Evolutionary conservation across 495 filamentous ascomycete genomes (phyloP).

Genomic region (Neurospora discreta): DNA sequence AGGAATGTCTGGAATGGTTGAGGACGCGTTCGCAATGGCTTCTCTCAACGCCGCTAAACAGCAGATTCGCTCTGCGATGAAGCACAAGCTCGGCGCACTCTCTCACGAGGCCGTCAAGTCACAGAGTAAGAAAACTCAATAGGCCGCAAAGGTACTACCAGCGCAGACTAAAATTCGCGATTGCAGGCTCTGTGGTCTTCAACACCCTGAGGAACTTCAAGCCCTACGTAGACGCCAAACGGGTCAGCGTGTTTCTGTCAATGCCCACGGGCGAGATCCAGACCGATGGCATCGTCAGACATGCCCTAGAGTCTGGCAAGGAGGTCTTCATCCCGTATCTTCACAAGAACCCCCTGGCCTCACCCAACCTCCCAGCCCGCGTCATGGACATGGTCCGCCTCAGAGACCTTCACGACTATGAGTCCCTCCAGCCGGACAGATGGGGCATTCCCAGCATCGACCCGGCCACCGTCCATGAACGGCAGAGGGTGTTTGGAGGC

Average conservation of each 20-base stretch:
- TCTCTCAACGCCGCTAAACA: slow-evolving; percentile 49
- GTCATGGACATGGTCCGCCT: slow-evolving; percentile 93
- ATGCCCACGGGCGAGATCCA: slow-evolving; percentile 81
- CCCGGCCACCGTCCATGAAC: slow-evolving; percentile 44
- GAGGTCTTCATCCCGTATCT: slow-evolving; percentile 86
- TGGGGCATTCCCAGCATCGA: slow-evolving; percentile 89
- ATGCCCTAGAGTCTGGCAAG: slow-evolving; percentile 70
- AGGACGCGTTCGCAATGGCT: slow-evolving; percentile 13
- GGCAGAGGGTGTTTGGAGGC: slow-evolving; percentile 60
- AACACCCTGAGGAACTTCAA: slow-evolving; percentile 41
- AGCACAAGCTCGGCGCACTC: slow-evolving; percentile 46
- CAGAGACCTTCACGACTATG: slow-evolving; percentile 60
- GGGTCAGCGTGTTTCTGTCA: slow-evolving; percentile 80
- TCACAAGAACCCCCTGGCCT: slow-evolving; percentile 42
- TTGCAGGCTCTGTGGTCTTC: slow-evolving; percentile 46
- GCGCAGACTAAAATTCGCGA: slow-evolving; percentile 1
- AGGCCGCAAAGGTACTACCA: not conserved
- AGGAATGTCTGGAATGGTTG: slow-evolving; percentile 1
- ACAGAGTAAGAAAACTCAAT: slow-evolving; percentile 48
- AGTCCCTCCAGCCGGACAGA: slow-evolving; percentile 58
- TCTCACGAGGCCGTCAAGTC: slow-evolving; percentile 42
- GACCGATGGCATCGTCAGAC: slow-evolving; percentile 65
- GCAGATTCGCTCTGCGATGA: slow-evolving; percentile 60
- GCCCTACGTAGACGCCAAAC: slow-evolving; percentile 55
- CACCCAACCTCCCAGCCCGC: slow-evolving; percentile 38